Base-by-base conservation (phyloP, 176 grass and related monocot genomes). In the Tillandsia fasciculata region DNA sequence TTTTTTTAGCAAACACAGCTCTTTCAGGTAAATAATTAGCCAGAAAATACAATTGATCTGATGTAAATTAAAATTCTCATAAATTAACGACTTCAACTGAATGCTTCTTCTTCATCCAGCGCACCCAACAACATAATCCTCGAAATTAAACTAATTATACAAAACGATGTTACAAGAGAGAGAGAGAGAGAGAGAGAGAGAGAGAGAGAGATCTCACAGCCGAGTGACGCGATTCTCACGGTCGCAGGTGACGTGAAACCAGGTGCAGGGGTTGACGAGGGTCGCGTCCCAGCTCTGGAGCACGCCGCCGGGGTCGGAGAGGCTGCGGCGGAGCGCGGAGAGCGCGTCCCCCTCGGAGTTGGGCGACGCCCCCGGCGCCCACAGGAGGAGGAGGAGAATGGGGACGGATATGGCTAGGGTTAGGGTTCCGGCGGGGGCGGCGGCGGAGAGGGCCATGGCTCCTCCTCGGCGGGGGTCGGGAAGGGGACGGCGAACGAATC, bases 171-270 rank as follows among this genome's bases (percentile, higher is more conserved):
- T 2, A 3, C 49, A 59, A 3, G 56, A 70, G 64, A 22, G 64
- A 54, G 17, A 51, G 17, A 20, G 20, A 20, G 20, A 20, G 20
- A 20, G 20, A 20, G 20, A 20, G 20, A 20, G 20, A 3, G 56
- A 70, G 64, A 22, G 64, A 54, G 17, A 51, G 17, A 29, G 71
- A 42, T 42, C 70, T 85, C 58, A 99, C 90, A 93, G 77, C 73
- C 89, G 94, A 10, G 85, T 90, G 71, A 93, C 87, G 18, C 80
- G 89, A 82, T 93, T 88, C 28, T 80, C 87, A 66, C 56, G 53
- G 72, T 90, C 87, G 77, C 95, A 91, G 64, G 95, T 93, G 77
- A 94, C 95, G 64, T 99, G 90, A 80, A 94, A 93, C 94, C 94
- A 99, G 74, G 94, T 99, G 79, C 94, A 93, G 15, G 94, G 83